Evolutionary conservation across 2,329 filamentous ascomycete species (phyloP).

Genomic region (Fusarium sulawesiense): DNA sequence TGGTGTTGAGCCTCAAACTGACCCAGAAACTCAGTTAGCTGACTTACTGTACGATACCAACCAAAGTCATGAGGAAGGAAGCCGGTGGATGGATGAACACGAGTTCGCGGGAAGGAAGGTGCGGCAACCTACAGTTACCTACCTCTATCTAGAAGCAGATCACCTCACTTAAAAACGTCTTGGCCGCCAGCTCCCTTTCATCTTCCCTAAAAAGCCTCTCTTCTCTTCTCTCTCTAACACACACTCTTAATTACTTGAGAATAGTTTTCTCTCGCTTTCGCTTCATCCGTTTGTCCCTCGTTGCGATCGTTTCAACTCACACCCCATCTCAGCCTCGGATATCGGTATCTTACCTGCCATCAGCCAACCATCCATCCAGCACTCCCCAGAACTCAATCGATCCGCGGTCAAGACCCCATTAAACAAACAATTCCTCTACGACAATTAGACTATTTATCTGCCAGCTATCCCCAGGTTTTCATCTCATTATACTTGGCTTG

Average conservation of each 20-base stretch:
- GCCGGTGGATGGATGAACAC: conserved; percentile 25
- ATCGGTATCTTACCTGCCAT: conserved; percentile 10
- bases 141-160: conserved; percentile 17
- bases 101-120: conserved; percentile 23
- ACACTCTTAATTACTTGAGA: conserved; percentile 7
- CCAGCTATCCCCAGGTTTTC: conserved; percentile 24
- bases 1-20: conserved; percentile 32
- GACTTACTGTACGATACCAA: conserved; percentile 12
- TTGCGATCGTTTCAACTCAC: conserved; percentile 18
- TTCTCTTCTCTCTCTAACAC: not conserved
- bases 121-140: conserved; percentile 1
- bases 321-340: conserved; percentile 1
- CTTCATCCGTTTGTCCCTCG: conserved; percentile 33
- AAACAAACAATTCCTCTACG: conserved; percentile 26
- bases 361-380: conserved; percentile 2
- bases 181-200: conserved; percentile 18
- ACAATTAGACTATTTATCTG: not conserved
- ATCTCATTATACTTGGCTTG: conserved; percentile 18
- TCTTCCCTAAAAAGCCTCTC: conserved; percentile 22
- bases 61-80: conserved; percentile 29
- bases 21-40: conserved; percentile 11
- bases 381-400: conserved; percentile 20
- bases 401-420: conserved; percentile 18
- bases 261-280: conserved; percentile 26
- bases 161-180: conserved; percentile 36